A percentile compares a stretch with the other conserved stretches of the same genome.
These are phyloP conservation scores for Colletotrichum sp. DNA, from an alignment of 2,329 filamentous ascomycete species.

Conservation along the genomic window DNA sequence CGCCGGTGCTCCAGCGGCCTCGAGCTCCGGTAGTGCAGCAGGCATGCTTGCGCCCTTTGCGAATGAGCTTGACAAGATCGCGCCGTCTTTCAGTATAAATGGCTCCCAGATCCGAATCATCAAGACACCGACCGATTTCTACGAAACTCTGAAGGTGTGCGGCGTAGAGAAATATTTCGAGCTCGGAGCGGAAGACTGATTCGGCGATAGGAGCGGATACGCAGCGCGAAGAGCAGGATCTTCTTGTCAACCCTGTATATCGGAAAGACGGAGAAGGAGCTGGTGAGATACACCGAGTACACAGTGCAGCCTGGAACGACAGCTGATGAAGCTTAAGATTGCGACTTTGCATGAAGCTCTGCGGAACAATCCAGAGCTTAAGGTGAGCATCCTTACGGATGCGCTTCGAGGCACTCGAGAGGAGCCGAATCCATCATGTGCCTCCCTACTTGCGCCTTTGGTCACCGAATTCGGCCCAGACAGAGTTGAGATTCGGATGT, in stretches of 20 bases:
- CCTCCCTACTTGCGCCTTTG: slow-evolving; percentile 85
- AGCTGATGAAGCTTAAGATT: slow-evolving; percentile 59
- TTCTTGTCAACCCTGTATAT: slow-evolving; percentile 98
- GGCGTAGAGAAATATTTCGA: neutral
- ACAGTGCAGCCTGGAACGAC: neutral
- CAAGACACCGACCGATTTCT: slow-evolving; percentile 85
- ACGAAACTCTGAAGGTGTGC: slow-evolving; percentile 82
- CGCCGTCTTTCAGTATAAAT: slow-evolving; percentile 86
- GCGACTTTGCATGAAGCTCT: slow-evolving; percentile 78
- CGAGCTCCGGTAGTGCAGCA: slow-evolving; percentile 31
- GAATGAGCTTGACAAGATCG: slow-evolving; percentile 82
- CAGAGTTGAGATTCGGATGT: slow-evolving; percentile 94
- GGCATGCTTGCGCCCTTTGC: slow-evolving; percentile 60
- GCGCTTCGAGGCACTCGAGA: slow-evolving; percentile 91
- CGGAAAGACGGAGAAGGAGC: slow-evolving; percentile 88
- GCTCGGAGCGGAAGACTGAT: neutral
- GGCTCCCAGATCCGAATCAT: slow-evolving; percentile 83
- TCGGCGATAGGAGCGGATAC: slow-evolving; percentile 73
- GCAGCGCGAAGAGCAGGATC: slow-evolving; percentile 76
- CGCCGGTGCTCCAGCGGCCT: slow-evolving; percentile 13
- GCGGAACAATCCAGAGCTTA: slow-evolving; percentile 74
- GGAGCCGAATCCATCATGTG: slow-evolving; percentile 83
- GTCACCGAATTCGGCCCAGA: slow-evolving; percentile 82
- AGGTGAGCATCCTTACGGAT: slow-evolving; percentile 90
- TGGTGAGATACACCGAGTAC: slow-evolving; percentile 52